Percentiles rank a stretch among this genome's conserved stretches.
Conservation (phyloP, 192 early-diverging fungal genomes). For the Mortierella hygrophila region DNA sequence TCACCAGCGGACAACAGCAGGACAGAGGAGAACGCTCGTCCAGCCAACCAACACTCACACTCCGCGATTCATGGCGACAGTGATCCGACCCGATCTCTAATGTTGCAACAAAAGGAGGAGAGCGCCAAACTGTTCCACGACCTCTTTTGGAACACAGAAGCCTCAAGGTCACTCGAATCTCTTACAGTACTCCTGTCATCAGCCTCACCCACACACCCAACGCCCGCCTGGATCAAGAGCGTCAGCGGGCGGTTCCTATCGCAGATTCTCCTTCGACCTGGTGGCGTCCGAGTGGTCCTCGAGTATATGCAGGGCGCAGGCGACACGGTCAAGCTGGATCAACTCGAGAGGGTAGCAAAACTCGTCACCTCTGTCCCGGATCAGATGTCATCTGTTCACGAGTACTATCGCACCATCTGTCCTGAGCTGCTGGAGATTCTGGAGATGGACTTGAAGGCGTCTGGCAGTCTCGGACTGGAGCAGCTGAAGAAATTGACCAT, state of each 20-base stretch:
- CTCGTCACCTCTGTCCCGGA: slow-evolving; percentile 69
- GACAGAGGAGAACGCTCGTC: not conserved
- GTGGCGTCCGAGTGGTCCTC: slow-evolving; percentile 72
- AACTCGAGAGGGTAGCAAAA: slow-evolving; percentile 70
- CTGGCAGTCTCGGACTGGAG: not conserved
- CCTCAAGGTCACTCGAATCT: slow-evolving; percentile 72
- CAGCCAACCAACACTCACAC: not conserved
- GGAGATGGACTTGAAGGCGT: slow-evolving; percentile 22
- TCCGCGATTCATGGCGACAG: not conserved
- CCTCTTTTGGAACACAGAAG: slow-evolving; percentile 61
- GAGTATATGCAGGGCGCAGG: slow-evolving; percentile 76
- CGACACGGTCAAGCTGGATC: slow-evolving; percentile 62
- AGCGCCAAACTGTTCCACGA: slow-evolving; percentile 52
- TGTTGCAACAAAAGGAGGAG: slow-evolving; percentile 48
- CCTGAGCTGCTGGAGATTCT: slow-evolving; percentile 43
- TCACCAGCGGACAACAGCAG: not conserved
- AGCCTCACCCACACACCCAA: slow-evolving; percentile 61
- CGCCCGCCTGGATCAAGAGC: slow-evolving; percentile 72
- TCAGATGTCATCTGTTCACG: slow-evolving; percentile 70
- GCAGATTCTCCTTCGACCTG: slow-evolving; percentile 72
- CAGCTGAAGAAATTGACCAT: not conserved
- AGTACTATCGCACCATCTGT: slow-evolving; percentile 48
- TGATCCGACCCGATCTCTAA: not conserved
- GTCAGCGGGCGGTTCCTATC: slow-evolving; percentile 79
- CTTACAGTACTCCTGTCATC: slow-evolving; percentile 74